Evolutionary conservation across 306 rosid species (phyloP).

Genomic region (Abrus precatorius): DNA sequence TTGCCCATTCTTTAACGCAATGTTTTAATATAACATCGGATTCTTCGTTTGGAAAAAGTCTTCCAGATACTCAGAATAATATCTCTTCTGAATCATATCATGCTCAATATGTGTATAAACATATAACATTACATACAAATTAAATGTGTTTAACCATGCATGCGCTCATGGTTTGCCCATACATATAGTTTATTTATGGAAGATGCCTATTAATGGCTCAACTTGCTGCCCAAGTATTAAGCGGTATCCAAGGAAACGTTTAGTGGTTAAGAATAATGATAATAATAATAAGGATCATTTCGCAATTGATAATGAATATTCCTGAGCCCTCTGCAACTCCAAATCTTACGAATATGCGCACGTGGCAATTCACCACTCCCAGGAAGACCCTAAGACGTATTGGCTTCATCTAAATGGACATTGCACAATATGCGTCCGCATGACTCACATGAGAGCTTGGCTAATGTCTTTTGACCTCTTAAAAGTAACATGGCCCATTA

Average conservation of each 20-base stretch:
- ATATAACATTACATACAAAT: background rate
- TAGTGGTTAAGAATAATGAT: background rate
- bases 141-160: constrained; percentile 37
- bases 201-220: constrained; percentile 25
- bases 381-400: background rate
- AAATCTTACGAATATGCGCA: constrained; percentile 17
- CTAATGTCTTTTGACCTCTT: background rate
- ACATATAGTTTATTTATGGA: background rate
- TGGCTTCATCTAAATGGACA: constrained; percentile 35
- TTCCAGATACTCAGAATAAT: constrained; percentile 3
- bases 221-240: constrained; percentile 29
- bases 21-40: constrained; percentile 25
- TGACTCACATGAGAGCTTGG: constrained; percentile 14
- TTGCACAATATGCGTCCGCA: constrained; percentile 28
- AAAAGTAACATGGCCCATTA: background rate
- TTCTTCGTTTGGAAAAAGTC: constrained; percentile 16
- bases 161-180: constrained; percentile 37
- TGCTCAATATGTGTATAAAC: background rate
- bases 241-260: constrained; percentile 25
- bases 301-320: background rate
- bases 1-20: background rate
- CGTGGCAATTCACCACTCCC: constrained; percentile 33
- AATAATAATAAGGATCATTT: background rate
- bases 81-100: background rate
- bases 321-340: background rate